Conservation (phyloP, 192 early-diverging fungal genomes). For the Gorgonomyces haynaldii region DNA sequence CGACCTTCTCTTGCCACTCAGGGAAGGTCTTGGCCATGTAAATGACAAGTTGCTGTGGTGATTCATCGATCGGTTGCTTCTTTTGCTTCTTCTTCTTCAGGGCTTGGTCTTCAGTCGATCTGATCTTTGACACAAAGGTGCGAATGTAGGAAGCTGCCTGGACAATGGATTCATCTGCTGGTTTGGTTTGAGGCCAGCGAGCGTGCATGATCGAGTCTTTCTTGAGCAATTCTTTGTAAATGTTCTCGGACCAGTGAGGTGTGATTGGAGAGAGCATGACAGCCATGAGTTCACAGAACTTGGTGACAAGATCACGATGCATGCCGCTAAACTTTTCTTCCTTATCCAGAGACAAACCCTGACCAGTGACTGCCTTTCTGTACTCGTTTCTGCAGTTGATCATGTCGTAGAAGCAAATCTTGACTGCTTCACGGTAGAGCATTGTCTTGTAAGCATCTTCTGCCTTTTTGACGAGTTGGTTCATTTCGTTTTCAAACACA, state of each 20-base stretch:
- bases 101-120: constrained; percentile 64
- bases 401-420: constrained; percentile 83
- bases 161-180: constrained; percentile 60
- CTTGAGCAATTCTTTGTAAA: constrained; percentile 71
- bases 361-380: constrained; percentile 55
- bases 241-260: constrained; percentile 88
- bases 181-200: constrained; percentile 43
- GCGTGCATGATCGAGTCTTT: constrained; percentile 67
- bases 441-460: constrained; percentile 66
- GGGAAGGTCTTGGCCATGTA: constrained; percentile 77
- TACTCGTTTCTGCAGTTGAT: constrained; percentile 79
- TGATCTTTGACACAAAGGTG: constrained; percentile 58
- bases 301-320: constrained; percentile 72
- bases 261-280: constrained; percentile 77
- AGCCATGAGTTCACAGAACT: constrained; percentile 76
- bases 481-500: constrained; percentile 87
- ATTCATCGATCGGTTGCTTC: constrained; percentile 22
- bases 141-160: constrained; percentile 70
- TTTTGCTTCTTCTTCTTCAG: constrained; percentile 71
- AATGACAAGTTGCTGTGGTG: constrained; percentile 63
- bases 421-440: constrained; percentile 84
- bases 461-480: constrained; percentile 53
- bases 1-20: constrained; percentile 75
- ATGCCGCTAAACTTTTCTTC: constrained; percentile 53
- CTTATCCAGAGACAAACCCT: constrained; percentile 10